Conservation (phyloP, 2,329 filamentous ascomycete species). For the Trichoderma sp. region DNA sequence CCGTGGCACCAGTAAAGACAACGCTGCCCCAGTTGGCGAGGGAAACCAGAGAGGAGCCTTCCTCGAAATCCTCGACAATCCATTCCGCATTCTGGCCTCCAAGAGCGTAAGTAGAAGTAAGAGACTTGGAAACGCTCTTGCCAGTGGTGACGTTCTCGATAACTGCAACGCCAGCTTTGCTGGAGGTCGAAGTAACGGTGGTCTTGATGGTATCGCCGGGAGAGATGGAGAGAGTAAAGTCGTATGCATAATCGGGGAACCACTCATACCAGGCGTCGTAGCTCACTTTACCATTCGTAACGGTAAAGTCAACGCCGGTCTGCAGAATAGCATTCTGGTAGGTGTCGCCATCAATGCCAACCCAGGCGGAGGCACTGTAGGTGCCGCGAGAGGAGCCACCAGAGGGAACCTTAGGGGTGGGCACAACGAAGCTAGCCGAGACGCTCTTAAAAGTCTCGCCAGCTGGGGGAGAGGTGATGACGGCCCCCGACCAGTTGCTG, state of each 20-base stretch:
- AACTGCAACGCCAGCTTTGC: neutral
- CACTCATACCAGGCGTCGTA: slow-evolving; percentile 18
- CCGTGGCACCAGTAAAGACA: slow-evolving; percentile 8
- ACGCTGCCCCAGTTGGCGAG: slow-evolving; percentile 14
- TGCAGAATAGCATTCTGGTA: slow-evolving; percentile 40
- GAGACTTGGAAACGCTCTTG: slow-evolving; percentile 9
- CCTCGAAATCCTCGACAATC: slow-evolving; percentile 9
- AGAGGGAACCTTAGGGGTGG: neutral
- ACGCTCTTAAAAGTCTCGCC: neutral
- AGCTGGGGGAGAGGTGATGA: neutral
- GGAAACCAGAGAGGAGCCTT: neutral
- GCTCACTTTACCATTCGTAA: neutral
- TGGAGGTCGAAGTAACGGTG: neutral
- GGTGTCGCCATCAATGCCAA: slow-evolving; percentile 44
- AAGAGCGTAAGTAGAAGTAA: neutral
- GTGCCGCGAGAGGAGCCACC: neutral
- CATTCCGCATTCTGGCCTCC: slow-evolving; percentile 5
- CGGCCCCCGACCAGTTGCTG: slow-evolving; percentile 12
- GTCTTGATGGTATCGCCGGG: slow-evolving; percentile 1
- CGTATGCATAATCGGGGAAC: slow-evolving; percentile 1
- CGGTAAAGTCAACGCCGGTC: slow-evolving; percentile 34
- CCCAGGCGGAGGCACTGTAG: slow-evolving; percentile 36
- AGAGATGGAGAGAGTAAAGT: neutral
- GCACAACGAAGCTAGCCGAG: slow-evolving; percentile 1
- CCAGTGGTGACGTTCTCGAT: slow-evolving; percentile 11